A percentile compares a stretch with the other conserved stretches of the same genome.
Conservation (phyloP, 2,329 filamentous ascomycete genomes). For the Cladobotryum mycophilum region DNA sequence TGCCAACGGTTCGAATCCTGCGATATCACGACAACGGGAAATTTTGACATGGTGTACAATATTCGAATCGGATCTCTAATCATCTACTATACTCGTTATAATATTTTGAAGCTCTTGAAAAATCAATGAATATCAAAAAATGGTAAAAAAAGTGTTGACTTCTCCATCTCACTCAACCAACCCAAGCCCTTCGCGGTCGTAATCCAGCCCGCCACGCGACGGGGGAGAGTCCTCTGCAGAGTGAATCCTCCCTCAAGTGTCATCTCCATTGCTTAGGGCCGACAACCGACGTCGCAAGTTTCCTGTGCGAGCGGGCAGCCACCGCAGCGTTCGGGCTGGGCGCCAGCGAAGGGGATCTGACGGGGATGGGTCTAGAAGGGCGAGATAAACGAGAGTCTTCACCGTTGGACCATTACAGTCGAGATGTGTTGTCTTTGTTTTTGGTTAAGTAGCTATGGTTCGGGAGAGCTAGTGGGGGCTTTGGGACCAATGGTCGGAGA, state of each 20-base stretch:
- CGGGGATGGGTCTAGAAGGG: conserved; percentile 46
- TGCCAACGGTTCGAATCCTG: not conserved
- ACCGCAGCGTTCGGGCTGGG: conserved; percentile 65
- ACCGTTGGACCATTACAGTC: conserved; percentile 60
- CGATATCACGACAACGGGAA: not conserved
- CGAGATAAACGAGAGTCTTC: conserved; percentile 52
- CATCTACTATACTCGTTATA: not conserved
- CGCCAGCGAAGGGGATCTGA: conserved; percentile 51
- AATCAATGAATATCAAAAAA: conserved; percentile 17
- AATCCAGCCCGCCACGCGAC: conserved; percentile 64
- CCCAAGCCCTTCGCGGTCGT: conserved; percentile 58
- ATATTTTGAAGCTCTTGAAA: not conserved
- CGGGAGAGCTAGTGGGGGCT: too few relatives aligned
- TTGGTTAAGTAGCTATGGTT: conserved; percentile 17
- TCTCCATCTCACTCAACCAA: conserved; percentile 49
- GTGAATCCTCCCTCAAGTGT: conserved; percentile 66
- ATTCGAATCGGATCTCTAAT: conserved; percentile 1
- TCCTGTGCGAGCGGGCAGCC: conserved; percentile 58
- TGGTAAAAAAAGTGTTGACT: conserved; percentile 40
- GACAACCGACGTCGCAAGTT: conserved; percentile 56
- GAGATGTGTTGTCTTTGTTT: conserved; percentile 10
- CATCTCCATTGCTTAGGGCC: conserved; percentile 62
- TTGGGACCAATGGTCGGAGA: not conserved
- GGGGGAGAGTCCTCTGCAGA: conserved; percentile 67
- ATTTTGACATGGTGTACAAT: not conserved